Conservation (phyloP, 2,329 filamentous ascomycete genomes). For the Exserohilum rostratum region DNA sequence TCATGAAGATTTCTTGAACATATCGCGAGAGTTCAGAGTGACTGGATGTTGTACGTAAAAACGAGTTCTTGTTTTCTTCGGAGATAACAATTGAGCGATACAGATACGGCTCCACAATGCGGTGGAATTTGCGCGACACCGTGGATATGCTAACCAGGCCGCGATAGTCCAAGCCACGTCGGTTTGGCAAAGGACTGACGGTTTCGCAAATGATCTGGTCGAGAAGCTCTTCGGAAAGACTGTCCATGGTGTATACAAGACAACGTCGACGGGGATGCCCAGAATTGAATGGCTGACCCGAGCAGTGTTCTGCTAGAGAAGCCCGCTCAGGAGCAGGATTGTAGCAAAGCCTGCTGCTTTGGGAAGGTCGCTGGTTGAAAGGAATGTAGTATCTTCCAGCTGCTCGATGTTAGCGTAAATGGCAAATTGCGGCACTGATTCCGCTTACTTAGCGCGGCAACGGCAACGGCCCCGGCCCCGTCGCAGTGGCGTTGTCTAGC, state of each 20-base stretch:
- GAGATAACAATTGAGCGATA: conserved; percentile 7
- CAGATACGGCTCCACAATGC: conserved; percentile 12
- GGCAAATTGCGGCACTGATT: no score
- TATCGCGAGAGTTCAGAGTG: conserved; percentile 1
- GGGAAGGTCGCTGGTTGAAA: no score
- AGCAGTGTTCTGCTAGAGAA: background rate
- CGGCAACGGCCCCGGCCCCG: no score
- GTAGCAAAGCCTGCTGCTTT: background rate
- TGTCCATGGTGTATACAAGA: conserved; percentile 7
- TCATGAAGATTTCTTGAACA: background rate
- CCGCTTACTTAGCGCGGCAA: no score
- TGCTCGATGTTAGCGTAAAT: no score
- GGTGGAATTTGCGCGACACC: conserved; percentile 14
- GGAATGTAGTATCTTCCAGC: no score
- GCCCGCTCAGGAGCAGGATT: background rate
- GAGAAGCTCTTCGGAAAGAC: conserved; percentile 14
- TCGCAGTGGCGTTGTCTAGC: no score
- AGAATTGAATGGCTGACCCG: background rate
- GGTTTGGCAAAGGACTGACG: conserved; percentile 2
- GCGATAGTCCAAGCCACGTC: background rate
- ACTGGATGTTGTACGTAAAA: background rate
- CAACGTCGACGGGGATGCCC: background rate
- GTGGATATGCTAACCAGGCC: conserved; percentile 10
- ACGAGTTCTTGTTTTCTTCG: background rate
- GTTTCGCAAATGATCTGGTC: conserved; percentile 13